Evolutionary conservation across 2,329 filamentous ascomycete species (phyloP).

Genomic region (Colletotrichum sojae): DNA sequence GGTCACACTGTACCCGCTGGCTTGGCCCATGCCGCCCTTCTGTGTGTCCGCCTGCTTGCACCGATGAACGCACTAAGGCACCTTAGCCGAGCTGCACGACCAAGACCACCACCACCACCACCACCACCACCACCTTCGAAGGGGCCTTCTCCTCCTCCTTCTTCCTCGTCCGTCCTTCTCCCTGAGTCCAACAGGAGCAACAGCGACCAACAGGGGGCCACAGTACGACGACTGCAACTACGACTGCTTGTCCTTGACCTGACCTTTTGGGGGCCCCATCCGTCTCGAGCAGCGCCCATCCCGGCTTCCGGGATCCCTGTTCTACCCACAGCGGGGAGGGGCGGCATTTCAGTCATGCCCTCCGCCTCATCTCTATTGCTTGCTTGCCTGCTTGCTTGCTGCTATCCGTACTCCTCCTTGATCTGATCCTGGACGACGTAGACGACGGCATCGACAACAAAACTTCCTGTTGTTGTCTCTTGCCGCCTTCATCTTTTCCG

Average conservation of each 20-base stretch:
- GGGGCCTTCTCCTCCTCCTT: too few relatives aligned
- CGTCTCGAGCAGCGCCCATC: slow-evolving; percentile 33
- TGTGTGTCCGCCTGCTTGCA: slow-evolving; percentile 15
- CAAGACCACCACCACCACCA: slow-evolving; percentile 17
- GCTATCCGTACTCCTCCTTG: slow-evolving; percentile 12
- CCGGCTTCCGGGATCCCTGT: slow-evolving; percentile 33
- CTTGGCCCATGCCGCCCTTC: slow-evolving; percentile 29
- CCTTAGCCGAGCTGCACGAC: slow-evolving; percentile 18
- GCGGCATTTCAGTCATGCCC: slow-evolving; percentile 40
- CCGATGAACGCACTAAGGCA: slow-evolving; percentile 14
- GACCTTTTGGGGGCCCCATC: background rate
- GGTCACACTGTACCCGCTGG: slow-evolving; percentile 17
- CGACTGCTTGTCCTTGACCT: background rate
- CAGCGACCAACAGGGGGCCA: too few relatives aligned
- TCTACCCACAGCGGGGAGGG: slow-evolving; percentile 33
- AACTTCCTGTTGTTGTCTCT: slow-evolving; percentile 1
- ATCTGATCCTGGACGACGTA: background rate
- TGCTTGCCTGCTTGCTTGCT: slow-evolving; percentile 14
- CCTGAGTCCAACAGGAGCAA: background rate
- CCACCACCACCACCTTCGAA: slow-evolving; percentile 2
- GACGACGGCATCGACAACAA: slow-evolving; percentile 26
- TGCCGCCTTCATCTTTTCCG: background rate
- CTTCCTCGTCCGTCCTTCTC: background rate
- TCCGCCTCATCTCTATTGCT: slow-evolving; percentile 34
- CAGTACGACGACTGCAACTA: background rate